Evolutionary conservation across 1,139 yeast genomes (phyloP), one percentile per base, ranked within the genome.

Genomic region (Spathaspora sp.): DNA sequence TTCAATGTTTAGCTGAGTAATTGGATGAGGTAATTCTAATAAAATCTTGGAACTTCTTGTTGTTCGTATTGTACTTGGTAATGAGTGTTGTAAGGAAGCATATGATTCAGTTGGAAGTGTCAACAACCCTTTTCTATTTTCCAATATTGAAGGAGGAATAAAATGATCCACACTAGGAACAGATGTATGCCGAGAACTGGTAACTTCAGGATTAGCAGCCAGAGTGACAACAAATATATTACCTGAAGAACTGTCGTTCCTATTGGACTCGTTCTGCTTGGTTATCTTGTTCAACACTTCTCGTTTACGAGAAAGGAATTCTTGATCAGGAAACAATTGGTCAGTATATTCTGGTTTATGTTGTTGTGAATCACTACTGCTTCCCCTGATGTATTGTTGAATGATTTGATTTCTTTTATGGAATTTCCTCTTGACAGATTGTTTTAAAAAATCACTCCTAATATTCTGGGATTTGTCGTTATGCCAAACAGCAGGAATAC

Each of bases 401-500:
- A 45, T 39, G 2, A 38, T 20, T n/a, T 34, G 37, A n/a, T 47
- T 45, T 18, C 43, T 15, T 27, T 38, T 27, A 9, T 26, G 25
- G 27, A 43, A 47, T 18, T 43, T 43, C 3, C 38, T 10, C 17
- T 43, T 45, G 2, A 38, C 41, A 16, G 41, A 39, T 24, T 24
- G 41, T 40, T 48, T 47, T 10, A 48, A 38, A 29, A 31, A 38
- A 13, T 36, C 41, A 23, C 47, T 31, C 13, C 60, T 36, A 11
- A 60, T 39, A n/a, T 56, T 38, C 6, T 15, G 53, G 55, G 54
- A 55, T 47, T 62, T 34, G 58, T 63, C 58, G 41, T 68, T 59
- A 39, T 74, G 61, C 95, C 95, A 88, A 16, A 79, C 67, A 17
- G 67, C 64, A 0, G 96, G 95, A 2, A 85, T 63, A 0, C 78